Percentiles rank a stretch among this genome's conserved stretches.
Conservation (phyloP, 257 asterid genomes). For the Craterostigma plantagineum region DNA sequence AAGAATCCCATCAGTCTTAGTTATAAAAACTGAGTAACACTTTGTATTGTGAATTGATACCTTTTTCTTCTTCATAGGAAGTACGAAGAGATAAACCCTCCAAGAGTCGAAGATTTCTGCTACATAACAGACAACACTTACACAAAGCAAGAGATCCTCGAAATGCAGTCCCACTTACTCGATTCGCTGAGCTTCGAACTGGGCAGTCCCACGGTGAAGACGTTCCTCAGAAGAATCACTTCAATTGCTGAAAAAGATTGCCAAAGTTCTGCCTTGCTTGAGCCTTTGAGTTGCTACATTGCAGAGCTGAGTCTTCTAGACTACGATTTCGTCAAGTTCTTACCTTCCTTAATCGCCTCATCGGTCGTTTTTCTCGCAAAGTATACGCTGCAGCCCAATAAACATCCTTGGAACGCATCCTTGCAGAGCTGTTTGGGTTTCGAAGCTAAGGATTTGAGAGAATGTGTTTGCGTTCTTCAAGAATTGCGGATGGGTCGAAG, state of each 20-base stretch:
- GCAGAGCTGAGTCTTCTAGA: conserved; percentile 72
- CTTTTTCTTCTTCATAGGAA: conserved; percentile 29
- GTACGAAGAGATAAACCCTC: conserved; percentile 80
- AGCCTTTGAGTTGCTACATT: conserved; percentile 72
- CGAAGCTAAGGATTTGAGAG: conserved; percentile 45
- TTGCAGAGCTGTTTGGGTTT: conserved; percentile 39
- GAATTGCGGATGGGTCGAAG: conserved; percentile 45
- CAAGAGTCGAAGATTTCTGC: conserved; percentile 60
- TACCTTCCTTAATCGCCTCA: conserved; percentile 79
- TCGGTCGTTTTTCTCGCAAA: conserved; percentile 55
- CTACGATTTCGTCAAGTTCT: conserved; percentile 47
- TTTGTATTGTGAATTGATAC: not conserved
- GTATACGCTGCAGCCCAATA: conserved; percentile 41
- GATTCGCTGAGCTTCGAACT: conserved; percentile 57
- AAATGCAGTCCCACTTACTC: conserved; percentile 82
- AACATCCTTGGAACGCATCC: conserved; percentile 45
- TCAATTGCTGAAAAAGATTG: conserved; percentile 36
- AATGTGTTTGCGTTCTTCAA: conserved; percentile 42
- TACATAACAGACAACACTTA: conserved; percentile 69
- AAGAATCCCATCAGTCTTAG: conserved; percentile 14
- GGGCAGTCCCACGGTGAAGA: conserved; percentile 69
- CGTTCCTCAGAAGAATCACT: conserved; percentile 61
- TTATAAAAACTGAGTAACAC: not conserved
- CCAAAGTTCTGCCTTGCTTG: conserved; percentile 28
- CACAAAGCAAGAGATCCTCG: conserved; percentile 44